Evolutionary conservation across 805 yeast genomes (phyloP).

Genomic region (Yamadazyma insecticola): DNA sequence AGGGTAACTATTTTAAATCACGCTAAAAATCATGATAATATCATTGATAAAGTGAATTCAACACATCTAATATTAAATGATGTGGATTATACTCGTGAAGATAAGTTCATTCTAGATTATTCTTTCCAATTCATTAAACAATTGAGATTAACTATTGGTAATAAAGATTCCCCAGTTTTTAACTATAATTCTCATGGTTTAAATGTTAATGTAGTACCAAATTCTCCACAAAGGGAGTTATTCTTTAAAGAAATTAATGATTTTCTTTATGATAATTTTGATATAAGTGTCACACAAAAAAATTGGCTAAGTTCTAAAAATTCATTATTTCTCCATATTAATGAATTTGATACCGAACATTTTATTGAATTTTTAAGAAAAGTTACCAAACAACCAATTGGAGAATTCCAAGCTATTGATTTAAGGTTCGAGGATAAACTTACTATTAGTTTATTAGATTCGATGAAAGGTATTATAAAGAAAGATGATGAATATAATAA

Average conservation of each 20-base stretch:
- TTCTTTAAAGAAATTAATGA: conserved; percentile 20
- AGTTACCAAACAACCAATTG: not conserved
- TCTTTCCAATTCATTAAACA: conserved; percentile 14
- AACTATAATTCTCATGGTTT: conserved; percentile 23
- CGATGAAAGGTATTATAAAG: not conserved
- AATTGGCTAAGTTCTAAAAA: conserved; percentile 25
- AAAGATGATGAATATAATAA: conserved; percentile 10
- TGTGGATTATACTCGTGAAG: conserved; percentile 13
- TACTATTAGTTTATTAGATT: conserved; percentile 9
- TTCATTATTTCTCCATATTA: conserved; percentile 23
- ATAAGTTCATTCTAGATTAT: conserved; percentile 12
- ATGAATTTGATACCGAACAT: conserved; percentile 2
- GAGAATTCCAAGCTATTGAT: conserved; percentile 8
- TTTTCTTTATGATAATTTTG: conserved; percentile 14
- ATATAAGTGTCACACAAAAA: conserved; percentile 12
- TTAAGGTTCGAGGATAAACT: conserved; percentile 8
- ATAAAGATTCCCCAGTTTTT: conserved; percentile 16
- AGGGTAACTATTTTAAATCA: conserved; percentile 30
- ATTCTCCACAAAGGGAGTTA: conserved; percentile 9
- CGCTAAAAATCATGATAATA: conserved; percentile 16
- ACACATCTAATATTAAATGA: conserved; percentile 10
- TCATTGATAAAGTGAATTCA: conserved; percentile 14
- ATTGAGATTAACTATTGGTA: conserved; percentile 18
- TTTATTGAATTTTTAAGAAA: conserved; percentile 1
- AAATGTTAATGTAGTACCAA: conserved; percentile 27